Evolutionary conservation across 2,329 filamentous ascomycete species (phyloP), one percentile per base, ranked within the genome.

Genomic region (Pseudogymnoascus sp.): DNA sequence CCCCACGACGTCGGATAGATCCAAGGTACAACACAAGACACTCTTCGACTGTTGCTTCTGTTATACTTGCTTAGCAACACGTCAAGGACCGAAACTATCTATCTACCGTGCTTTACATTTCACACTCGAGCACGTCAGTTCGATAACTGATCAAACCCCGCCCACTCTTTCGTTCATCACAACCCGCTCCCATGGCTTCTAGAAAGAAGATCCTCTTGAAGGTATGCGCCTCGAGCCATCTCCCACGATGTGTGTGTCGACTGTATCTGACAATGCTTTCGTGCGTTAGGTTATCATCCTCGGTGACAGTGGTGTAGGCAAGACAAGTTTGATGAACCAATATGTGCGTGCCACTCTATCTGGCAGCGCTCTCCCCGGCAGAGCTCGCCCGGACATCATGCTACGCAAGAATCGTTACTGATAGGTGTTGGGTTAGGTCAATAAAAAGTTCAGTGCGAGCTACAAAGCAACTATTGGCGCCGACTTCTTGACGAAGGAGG

Each of bases 301-400:
- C 70, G 94, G 94, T 71, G 94, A 99, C 78, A 97, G 93, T 78
- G 94, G 94, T 79, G 94, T 99, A 66, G 94, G 94, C 76, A 99
- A 99, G 84, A 99, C 94, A 65, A 97, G 92, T 78, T 87, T 99
- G 85, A 99, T 99, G 94, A 99, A 99, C 81, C 94, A 99, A 97
- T 99, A 97, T 90, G 94, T 97, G 86, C 76, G 90, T 71, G 63
- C 58, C 63, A 66, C 65, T 59, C 61, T 33, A 33, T 61, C 61
- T 63, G 27, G 27, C 48, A 21, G 48, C 2, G 48, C 48, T 33
- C 15, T 17, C 29, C 12, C 61, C 63, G 27, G 21, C 48, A 21
- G 48, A 3, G 48, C 48, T 33, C 15, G 12, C 29, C 12, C 4
- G 21, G 33, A 17, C 35, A 39, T 27, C 5, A 48, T 61, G 36